Percentiles rank a stretch among this genome's conserved stretches.
Evolutionary conservation across 805 yeast species (phyloP).

Genomic region (Saccharomyces mikatae): DNA sequence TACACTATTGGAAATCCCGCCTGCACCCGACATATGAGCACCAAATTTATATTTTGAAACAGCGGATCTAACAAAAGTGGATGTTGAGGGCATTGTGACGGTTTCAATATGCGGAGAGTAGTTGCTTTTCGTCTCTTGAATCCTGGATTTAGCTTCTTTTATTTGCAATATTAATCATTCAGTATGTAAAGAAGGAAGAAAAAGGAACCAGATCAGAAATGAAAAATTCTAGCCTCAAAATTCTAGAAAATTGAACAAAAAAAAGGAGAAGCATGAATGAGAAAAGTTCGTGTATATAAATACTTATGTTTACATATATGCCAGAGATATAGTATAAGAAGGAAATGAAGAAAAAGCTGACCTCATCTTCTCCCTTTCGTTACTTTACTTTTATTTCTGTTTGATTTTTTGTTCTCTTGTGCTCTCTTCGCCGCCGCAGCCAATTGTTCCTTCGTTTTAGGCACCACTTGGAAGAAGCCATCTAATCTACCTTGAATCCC

Average conservation of each 20-base stretch:
- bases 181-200: neutral
- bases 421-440: slow-evolving; percentile 29
- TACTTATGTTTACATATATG: neutral
- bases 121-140: neutral
- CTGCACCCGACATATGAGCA: slow-evolving; percentile 80
- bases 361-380: slow-evolving; percentile 15
- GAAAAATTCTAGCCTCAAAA: neutral
- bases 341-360: neutral
- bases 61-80: slow-evolving; percentile 36
- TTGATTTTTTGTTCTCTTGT: slow-evolving; percentile 21
- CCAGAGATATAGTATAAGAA: neutral
- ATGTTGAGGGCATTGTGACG: neutral
- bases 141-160: neutral
- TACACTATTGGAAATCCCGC: slow-evolving; percentile 69
- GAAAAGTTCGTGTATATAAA: neutral
- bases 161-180: neutral
- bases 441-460: slow-evolving; percentile 42
- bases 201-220: neutral
- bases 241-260: neutral
- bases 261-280: neutral
- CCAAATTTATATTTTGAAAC: slow-evolving; percentile 58
- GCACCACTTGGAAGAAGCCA: slow-evolving; percentile 73
- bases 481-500: slow-evolving; percentile 90
- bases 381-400: slow-evolving; percentile 17
- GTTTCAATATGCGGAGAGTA: neutral